Base-by-base conservation (phyloP, 495 filamentous ascomycete species). In the Hypomontagnella submonticulosa region DNA sequence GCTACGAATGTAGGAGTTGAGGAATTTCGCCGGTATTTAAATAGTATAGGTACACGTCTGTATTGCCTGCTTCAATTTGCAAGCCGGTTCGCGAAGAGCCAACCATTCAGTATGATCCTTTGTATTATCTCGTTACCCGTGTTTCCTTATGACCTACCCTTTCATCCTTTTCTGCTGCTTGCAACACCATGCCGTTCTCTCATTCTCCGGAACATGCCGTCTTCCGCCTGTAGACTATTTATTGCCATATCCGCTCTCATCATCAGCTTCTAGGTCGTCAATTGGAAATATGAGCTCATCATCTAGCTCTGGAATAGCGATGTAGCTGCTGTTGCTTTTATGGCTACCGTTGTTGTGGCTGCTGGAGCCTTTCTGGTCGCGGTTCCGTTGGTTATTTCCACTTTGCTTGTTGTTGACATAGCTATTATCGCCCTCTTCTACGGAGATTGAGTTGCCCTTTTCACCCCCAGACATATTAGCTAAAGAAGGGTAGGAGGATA, bases 241-340 rank as follows among this genome's bases (percentile, higher is more conserved):
- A n/a, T 40, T 38, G 49, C 8, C 23, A 47, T 27, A 44, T n/a
- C 41, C 19, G 6, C 13, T 12, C 18, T 50, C 11, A 9, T 53
- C 32, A 11, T 38, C 33, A 1, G 46, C 1, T 18, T 57, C 47
- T 58, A 64, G 44, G 12, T 64, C 61, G 54, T 64, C 61, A 20
- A 64, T 58, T 36, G 51, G 53, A 20, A 64, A 64, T 27, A 64
- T 51, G 10, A 64, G 20, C 0, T 64, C 61, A 3, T 64, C 61
- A 20, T 64, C 61, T 8, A 13, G 10, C 10, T 51, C 53, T 20
- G 44, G 38, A 34, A 37, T 38, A 9, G 47, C 30, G n/a, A 32
- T 50, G 16, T 51, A 23, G 1, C 8, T 40, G 18, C 19, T 54
- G 41, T 20, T 48, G 19, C 41, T 48, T 16, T 18, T 47, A 10